Percentiles rank a stretch among this genome's conserved stretches.
phyloP scores from a whole-genome alignment of 306 rosid species.

The Coriaria nepalensis region DNA sequence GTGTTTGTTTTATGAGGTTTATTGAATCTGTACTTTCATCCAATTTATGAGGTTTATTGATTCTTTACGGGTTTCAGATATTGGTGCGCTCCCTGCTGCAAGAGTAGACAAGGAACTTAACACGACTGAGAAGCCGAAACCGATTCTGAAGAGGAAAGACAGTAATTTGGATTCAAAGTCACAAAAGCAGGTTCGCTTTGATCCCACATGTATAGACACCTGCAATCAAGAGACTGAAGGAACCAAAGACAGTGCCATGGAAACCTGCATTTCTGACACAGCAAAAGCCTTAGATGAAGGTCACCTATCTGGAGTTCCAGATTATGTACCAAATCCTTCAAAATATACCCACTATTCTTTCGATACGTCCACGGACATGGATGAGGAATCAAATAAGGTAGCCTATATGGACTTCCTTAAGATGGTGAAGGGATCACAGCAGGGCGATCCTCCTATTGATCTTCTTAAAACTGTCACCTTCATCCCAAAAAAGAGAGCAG shows the following conservation, averaged over 20 bases:
- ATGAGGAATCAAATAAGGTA: conserved; percentile 64
- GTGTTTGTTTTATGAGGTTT: neutral
- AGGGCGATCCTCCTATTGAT: conserved; percentile 29
- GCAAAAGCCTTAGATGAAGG: conserved; percentile 19
- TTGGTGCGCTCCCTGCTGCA: conserved; percentile 10
- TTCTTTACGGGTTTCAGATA: conserved; percentile 42
- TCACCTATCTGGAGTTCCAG: conserved; percentile 54
- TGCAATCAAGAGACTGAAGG: conserved; percentile 19
- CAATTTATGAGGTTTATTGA: too few relatives aligned
- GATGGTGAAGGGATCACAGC: conserved; percentile 30
- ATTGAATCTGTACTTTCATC: neutral
- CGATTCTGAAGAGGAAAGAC: conserved; percentile 84
- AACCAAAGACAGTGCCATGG: conserved; percentile 19
- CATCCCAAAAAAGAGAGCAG: conserved; percentile 63
- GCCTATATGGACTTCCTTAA: conserved; percentile 60
- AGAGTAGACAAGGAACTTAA: conserved; percentile 11
- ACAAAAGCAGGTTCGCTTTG: conserved; percentile 72
- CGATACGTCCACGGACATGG: conserved; percentile 42
- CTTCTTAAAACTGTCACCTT: conserved; percentile 49
- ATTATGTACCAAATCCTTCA: conserved; percentile 58
- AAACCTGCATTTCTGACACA: conserved; percentile 19
- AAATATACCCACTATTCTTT: conserved; percentile 63
- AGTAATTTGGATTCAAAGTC: conserved; percentile 26
- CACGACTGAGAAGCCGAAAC: conserved; percentile 33
- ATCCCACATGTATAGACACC: conserved; percentile 37